These are phyloP conservation scores for Hypseocharis bilobata DNA, from an alignment of 441 rosid genomes.

Conservation along the genomic window DNA sequence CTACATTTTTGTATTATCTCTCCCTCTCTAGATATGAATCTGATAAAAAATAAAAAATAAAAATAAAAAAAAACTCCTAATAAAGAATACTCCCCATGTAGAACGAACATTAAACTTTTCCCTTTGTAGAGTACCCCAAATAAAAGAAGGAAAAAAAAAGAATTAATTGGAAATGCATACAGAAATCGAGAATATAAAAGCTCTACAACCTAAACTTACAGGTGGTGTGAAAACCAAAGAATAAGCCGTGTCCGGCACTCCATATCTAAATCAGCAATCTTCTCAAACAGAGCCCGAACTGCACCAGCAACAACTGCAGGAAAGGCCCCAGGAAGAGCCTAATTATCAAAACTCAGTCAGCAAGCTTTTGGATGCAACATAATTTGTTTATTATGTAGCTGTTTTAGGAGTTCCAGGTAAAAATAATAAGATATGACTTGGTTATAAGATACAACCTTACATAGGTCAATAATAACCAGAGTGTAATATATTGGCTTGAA, in stretches of 20 bases:
- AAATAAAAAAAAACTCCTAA: too few species aligned
- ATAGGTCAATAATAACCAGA: constrained; percentile 89
- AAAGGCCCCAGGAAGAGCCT: constrained; percentile 99
- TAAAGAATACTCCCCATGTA: background rate
- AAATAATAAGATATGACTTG: background rate
- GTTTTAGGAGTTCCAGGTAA: background rate
- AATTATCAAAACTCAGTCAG: constrained; percentile 14
- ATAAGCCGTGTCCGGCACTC: constrained; percentile 85
- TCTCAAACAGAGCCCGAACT: constrained; percentile 94
- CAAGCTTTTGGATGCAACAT: background rate
- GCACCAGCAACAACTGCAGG: constrained; percentile 99
- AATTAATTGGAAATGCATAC: background rate
- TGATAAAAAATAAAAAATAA: too few species aligned
- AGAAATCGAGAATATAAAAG: background rate
- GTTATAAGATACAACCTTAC: constrained; percentile 56
- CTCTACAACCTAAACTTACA: constrained; percentile 46
- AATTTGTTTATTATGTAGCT: background rate
- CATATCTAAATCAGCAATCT: constrained; percentile 86
- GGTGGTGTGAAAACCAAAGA: constrained; percentile 98
- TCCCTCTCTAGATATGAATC: background rate
- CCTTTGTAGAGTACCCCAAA: background rate
- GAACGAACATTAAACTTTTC: too few species aligned
- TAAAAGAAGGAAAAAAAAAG: background rate
- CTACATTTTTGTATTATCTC: background rate
- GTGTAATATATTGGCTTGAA: constrained; percentile 92